phyloP scores from a whole-genome alignment of 2,329 filamentous ascomycete species.

The Zelopaecilomyces penicillatus region DNA sequence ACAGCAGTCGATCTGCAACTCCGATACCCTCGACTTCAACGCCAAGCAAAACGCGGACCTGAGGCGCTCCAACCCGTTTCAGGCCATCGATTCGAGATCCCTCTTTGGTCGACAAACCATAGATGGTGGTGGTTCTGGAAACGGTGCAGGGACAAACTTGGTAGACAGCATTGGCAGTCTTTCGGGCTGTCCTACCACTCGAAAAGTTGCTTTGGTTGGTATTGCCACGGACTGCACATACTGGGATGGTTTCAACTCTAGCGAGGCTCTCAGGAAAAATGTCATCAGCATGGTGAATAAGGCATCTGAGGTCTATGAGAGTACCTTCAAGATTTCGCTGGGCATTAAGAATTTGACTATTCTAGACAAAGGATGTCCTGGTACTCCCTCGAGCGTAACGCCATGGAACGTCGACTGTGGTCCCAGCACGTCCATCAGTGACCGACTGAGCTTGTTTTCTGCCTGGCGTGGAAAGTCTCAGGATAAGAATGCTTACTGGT shows the following conservation, averaged over 20 bases:
- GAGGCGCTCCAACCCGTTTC: constrained; percentile 44
- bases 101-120: constrained; percentile 72
- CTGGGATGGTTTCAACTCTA: constrained; percentile 59
- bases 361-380: constrained; percentile 66
- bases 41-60: constrained; percentile 59
- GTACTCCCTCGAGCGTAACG: constrained; percentile 54
- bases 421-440: constrained; percentile 54
- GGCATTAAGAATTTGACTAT: constrained; percentile 81
- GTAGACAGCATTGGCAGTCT: constrained; percentile 70
- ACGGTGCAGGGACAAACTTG: constrained; percentile 66
- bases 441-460: constrained; percentile 81
- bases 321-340: constrained; percentile 88
- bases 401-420: constrained; percentile 80
- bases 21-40: constrained; percentile 77
- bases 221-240: constrained; percentile 93
- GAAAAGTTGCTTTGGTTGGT: constrained; percentile 84
- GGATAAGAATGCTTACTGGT: constrained; percentile 91
- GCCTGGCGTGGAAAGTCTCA: constrained; percentile 70
- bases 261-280: constrained; percentile 56
- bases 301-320: constrained; percentile 82
- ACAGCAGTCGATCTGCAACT: constrained; percentile 51
- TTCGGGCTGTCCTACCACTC: constrained; percentile 77
- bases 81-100: constrained; percentile 51
- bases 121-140: constrained; percentile 59
- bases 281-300: constrained; percentile 78